Conservation (phyloP, 306 rosid species). For the Bauhinia variegata region DNA sequence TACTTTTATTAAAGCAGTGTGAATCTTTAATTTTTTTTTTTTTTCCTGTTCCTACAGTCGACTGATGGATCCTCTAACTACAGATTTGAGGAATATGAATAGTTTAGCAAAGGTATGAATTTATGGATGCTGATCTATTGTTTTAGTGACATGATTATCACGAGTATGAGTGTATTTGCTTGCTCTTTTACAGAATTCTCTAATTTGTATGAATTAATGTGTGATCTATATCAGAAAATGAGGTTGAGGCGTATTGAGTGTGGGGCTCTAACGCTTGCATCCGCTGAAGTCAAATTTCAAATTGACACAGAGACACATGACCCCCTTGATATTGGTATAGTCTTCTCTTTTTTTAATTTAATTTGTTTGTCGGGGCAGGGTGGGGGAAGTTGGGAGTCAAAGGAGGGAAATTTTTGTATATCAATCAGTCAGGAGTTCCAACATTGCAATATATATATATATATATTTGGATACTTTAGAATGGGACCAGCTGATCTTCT, state of each 20-base stretch:
- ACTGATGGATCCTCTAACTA: constrained; percentile 89
- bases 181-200: too few relatives aligned
- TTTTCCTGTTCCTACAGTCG: constrained; percentile 71
- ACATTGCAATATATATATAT: too few relatives aligned
- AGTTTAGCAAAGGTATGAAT: constrained; percentile 84
- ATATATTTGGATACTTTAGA: too few relatives aligned
- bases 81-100: constrained; percentile 92
- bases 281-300: constrained; percentile 98
- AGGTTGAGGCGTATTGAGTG: constrained; percentile 86
- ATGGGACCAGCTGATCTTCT: too few relatives aligned
- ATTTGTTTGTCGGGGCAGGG: too few relatives aligned
- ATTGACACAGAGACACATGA: constrained; percentile 99
- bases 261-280: constrained; percentile 98
- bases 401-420: not conserved
- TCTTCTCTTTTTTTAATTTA: constrained; percentile 20
- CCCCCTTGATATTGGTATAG: constrained; percentile 94
- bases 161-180: constrained; percentile 27
- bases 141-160: constrained; percentile 5
- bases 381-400: too few relatives aligned
- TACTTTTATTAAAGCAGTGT: constrained; percentile 11
- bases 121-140: constrained; percentile 21
- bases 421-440: too few relatives aligned
- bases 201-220: too few relatives aligned
- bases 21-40: constrained; percentile 35
- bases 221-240: constrained; percentile 70